Percentiles rank a stretch among this genome's conserved stretches.
These are phyloP conservation scores for Coemansia sp. DNA, from an alignment of 192 early-diverging fungal genomes.

Conservation along the genomic window DNA sequence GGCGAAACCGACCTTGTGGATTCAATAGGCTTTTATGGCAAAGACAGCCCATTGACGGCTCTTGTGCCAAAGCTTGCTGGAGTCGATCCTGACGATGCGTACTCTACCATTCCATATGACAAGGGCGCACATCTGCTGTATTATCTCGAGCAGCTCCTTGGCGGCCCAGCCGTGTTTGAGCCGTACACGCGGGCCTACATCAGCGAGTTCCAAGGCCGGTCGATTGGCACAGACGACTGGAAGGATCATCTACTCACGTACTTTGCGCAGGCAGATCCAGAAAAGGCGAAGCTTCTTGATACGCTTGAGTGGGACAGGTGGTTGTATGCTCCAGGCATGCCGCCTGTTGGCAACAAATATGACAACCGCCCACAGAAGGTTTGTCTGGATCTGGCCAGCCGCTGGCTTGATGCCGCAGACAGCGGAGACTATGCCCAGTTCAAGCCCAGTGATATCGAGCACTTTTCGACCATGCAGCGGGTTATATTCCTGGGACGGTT, in stretches of 20 bases:
- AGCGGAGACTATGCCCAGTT: constrained; percentile 59
- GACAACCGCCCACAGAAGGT: constrained; percentile 81
- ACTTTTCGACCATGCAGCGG: constrained; percentile 75
- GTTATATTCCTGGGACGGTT: constrained; percentile 85
- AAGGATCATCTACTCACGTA: constrained; percentile 77
- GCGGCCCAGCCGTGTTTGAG: constrained; percentile 83
- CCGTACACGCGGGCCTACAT: constrained; percentile 83
- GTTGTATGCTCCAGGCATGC: constrained; percentile 88
- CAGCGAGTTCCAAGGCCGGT: constrained; percentile 77
- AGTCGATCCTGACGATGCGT: constrained; percentile 83
- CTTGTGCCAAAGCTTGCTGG: constrained; percentile 73
- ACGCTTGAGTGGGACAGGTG: constrained; percentile 89
- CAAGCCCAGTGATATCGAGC: constrained; percentile 60
- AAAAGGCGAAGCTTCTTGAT: constrained; percentile 72
- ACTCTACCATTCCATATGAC: constrained; percentile 86
- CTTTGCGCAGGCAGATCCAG: constrained; percentile 65
- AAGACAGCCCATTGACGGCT: constrained; percentile 65
- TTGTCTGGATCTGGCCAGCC: constrained; percentile 75
- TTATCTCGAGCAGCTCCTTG: constrained; percentile 86
- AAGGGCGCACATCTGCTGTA: constrained; percentile 95
- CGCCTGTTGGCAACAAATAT: constrained; percentile 80
- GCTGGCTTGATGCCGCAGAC: constrained; percentile 68
- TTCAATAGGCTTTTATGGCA: constrained; percentile 67
- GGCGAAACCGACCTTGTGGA: constrained; percentile 76
- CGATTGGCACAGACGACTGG: constrained; percentile 89